Evolutionary conservation across 805 yeast species (phyloP).

Genomic region (Dipodascopsis uninucleata): DNA sequence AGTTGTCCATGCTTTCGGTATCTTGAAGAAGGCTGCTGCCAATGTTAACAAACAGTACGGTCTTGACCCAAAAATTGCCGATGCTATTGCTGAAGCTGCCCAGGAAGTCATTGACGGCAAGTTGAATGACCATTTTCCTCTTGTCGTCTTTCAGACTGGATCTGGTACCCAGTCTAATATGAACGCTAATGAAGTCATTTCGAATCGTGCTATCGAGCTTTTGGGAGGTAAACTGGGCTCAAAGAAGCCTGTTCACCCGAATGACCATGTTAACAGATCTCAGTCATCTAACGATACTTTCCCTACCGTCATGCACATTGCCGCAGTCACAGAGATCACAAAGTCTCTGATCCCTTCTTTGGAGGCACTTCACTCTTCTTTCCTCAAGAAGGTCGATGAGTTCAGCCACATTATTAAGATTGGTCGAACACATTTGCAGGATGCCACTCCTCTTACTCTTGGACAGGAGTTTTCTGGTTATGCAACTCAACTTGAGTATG

Average conservation of each 20-base stretch:
- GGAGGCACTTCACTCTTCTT: constrained; percentile 69
- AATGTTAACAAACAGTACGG: constrained; percentile 82
- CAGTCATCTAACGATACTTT: constrained; percentile 99
- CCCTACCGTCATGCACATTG: constrained; percentile 99
- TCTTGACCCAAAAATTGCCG: constrained; percentile 77
- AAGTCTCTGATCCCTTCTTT: constrained; percentile 75
- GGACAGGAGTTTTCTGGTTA: constrained; percentile 99
- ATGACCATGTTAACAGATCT: constrained; percentile 97
- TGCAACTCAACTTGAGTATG: constrained; percentile 87
- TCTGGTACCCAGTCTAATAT: constrained; percentile 98
- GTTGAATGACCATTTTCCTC: constrained; percentile 89
- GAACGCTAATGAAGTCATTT: constrained; percentile 98
- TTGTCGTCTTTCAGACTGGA: constrained; percentile 98
- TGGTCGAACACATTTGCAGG: constrained; percentile 98
- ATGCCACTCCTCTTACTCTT: constrained; percentile 94
- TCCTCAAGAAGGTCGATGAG: constrained; percentile 74
- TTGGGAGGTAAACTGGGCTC: constrained; percentile 91
- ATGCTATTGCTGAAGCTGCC: constrained; percentile 89
- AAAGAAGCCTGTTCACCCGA: constrained; percentile 93
- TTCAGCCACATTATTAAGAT: constrained; percentile 89
- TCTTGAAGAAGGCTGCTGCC: constrained; percentile 92
- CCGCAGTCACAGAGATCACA: constrained; percentile 88
- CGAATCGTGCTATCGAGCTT: constrained; percentile 95
- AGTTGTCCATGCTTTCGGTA: constrained; percentile 84
- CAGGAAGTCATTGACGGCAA: constrained; percentile 92